These are phyloP conservation scores for Tricholoma saponaceum DNA, from an alignment of 768 basidiomycete genomes.

Conservation along the genomic window DNA sequence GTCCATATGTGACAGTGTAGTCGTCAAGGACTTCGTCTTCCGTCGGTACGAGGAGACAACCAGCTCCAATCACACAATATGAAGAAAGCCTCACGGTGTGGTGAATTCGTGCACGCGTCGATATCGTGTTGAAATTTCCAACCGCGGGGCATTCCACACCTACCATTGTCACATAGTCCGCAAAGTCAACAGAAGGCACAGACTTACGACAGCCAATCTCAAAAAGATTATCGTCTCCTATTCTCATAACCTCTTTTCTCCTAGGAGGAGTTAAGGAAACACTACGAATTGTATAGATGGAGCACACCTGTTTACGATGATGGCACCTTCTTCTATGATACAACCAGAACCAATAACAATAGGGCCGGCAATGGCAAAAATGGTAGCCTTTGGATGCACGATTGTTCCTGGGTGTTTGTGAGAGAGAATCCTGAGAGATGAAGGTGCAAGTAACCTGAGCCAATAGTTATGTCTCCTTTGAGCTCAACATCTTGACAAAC, in stretches of 20 bases:
- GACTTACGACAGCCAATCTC: slow-evolving; percentile 89
- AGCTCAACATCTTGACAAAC: slow-evolving; percentile 94
- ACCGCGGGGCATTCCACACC: slow-evolving; percentile 85
- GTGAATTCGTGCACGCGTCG: slow-evolving; percentile 78
- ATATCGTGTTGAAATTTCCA: slow-evolving; percentile 84
- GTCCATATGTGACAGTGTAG: slow-evolving; percentile 82
- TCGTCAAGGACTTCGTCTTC: slow-evolving; percentile 78
- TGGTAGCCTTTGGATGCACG: slow-evolving; percentile 91
- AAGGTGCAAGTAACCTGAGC: slow-evolving; percentile 49
- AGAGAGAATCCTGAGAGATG: neutral
- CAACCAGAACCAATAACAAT: slow-evolving; percentile 87
- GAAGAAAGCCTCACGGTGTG: slow-evolving; percentile 77
- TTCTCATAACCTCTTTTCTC: slow-evolving; percentile 82
- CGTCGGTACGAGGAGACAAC: slow-evolving; percentile 72
- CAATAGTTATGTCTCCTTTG: slow-evolving; percentile 92
- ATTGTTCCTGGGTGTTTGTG: slow-evolving; percentile 55
- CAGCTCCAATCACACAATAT: slow-evolving; percentile 80
- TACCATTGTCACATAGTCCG: slow-evolving; percentile 23
- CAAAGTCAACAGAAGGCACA: neutral
- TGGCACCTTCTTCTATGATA: slow-evolving; percentile 87
- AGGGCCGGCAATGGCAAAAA: slow-evolving; percentile 87
- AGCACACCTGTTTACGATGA: slow-evolving; percentile 80
- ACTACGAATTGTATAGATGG: neutral
- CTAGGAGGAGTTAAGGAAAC: slow-evolving; percentile 23
- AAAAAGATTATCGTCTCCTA: slow-evolving; percentile 92